Percentiles rank a stretch among this genome's conserved stretches.
Evolutionary conservation across 176 grass and related monocot species (phyloP).

Genomic region (Oryza meyeriana): DNA sequence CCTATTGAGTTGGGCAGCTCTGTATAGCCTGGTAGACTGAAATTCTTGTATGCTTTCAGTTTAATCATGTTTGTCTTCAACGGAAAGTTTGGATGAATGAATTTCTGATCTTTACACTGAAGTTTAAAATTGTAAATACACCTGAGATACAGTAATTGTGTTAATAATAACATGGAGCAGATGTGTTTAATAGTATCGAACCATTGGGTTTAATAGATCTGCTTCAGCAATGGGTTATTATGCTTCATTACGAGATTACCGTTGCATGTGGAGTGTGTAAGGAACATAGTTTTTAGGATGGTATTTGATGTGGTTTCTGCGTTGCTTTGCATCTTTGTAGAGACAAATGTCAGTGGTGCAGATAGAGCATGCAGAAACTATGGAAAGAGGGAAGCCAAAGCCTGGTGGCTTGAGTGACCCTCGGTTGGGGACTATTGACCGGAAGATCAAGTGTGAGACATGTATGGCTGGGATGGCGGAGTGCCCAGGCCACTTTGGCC

Average conservation of each 20-base stretch:
- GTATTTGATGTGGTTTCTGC: constrained; percentile 8
- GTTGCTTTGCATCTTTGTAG: constrained; percentile 43
- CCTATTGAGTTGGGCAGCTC: neutral
- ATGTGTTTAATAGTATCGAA: neutral
- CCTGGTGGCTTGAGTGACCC: constrained; percentile 87
- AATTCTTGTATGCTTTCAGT: neutral
- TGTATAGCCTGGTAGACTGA: neutral
- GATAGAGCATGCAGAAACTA: constrained; percentile 88
- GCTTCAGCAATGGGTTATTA: neutral
- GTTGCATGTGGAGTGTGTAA: neutral
- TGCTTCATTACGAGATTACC: neutral
- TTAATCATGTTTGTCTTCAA: neutral
- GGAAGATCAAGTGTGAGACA: constrained; percentile 95
- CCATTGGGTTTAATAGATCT: neutral
- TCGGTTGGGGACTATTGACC: constrained; percentile 83
- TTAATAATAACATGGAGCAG: neutral
- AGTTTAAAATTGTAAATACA: neutral
- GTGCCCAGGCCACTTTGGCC: constrained; percentile 95
- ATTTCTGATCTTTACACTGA: neutral
- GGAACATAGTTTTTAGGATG: neutral
- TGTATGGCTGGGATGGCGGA: constrained; percentile 98
- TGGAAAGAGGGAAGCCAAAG: constrained; percentile 95
- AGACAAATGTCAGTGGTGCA: constrained; percentile 97
- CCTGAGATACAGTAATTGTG: neutral
- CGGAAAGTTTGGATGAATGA: neutral